Base-by-base conservation (phyloP, 805 yeast species). In the Pichia ethanolica region DNA sequence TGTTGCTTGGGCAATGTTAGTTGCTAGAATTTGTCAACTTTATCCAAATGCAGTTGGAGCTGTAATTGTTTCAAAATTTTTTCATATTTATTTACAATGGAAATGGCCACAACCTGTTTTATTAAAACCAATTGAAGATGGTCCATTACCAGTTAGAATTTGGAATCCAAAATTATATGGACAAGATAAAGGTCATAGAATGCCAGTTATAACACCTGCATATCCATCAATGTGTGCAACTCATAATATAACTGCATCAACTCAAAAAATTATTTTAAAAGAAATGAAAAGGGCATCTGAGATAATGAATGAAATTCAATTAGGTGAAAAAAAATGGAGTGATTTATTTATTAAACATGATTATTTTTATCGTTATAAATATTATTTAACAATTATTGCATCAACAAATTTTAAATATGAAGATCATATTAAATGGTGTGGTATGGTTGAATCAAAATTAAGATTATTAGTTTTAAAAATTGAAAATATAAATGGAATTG, bases 1-100 rank as follows among this genome's bases (percentile, higher is more conserved):
- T 67, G 99, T 93, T 44, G 99, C 99, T 1, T 93, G 99, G 99
- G 99, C 99, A 0, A 93, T 93, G 97, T 67, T 93, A 39, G 97
- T 90, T n/a, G 99, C 98, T 1, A 76, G 99, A 59, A 89, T 93
- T 32, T 93, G 99, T 67, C 99, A 93, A 65, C 70, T 93, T 45
- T 93, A 91, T 64, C 99, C 99, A 9, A 91, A 91, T 67, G 95
- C 98, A 0, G 95, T 89, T 11, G 83, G 97, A 53, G 88, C 98
- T 0, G 89, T 86, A 3, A 85, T 93, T 46, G 83, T 93, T n/a
- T 81, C 84, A 51, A 86, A 89, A 62, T 93, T 93, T 64, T 93
- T 93, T 69, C 79, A 81, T 55, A 89, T 93, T 53, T 78, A 88
- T 57, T 69, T 89, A 1, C 80, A 88, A 63, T 93, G 99, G 99